These are phyloP conservation scores for Casuarina glauca DNA, from an alignment of 306 rosid species.

Conservation along the genomic window DNA sequence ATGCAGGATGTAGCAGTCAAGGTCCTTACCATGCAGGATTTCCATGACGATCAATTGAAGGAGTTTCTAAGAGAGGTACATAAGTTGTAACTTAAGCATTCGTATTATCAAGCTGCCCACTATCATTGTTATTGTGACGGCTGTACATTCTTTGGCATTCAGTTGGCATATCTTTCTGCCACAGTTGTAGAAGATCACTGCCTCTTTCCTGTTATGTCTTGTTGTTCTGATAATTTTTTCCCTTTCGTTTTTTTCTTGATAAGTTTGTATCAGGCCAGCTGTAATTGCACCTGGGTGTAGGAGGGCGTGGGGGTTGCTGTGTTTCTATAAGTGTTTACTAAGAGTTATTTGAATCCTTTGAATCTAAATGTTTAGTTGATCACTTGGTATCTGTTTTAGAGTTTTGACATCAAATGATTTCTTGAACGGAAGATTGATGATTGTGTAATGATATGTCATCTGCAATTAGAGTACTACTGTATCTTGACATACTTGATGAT, in stretches of 20 bases:
- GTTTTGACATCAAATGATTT: neutral
- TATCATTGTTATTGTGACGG: neutral
- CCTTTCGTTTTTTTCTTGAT: neutral
- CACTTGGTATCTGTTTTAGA: neutral
- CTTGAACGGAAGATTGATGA: neutral
- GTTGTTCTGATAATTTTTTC: neutral
- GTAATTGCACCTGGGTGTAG: neutral
- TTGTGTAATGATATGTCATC: neutral
- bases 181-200: neutral
- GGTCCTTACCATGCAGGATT: conserved; percentile 82
- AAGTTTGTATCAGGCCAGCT: neutral
- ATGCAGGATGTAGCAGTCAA: conserved; percentile 96
- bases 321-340: neutral
- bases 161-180: neutral
- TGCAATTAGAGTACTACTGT: neutral
- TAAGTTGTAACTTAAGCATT: conserved; percentile 1
- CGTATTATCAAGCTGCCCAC: neutral
- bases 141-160: neutral
- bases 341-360: neutral
- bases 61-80: conserved; percentile 92
- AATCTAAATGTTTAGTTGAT: neutral
- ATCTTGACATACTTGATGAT: neutral
- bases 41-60: conserved; percentile 78
- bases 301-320: neutral
- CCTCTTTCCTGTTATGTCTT: neutral